A percentile compares a stretch with the other conserved stretches of the same genome.
Evolutionary conservation across 495 filamentous ascomycete genomes (phyloP).

Genomic region (Chaetomium tenue): DNA sequence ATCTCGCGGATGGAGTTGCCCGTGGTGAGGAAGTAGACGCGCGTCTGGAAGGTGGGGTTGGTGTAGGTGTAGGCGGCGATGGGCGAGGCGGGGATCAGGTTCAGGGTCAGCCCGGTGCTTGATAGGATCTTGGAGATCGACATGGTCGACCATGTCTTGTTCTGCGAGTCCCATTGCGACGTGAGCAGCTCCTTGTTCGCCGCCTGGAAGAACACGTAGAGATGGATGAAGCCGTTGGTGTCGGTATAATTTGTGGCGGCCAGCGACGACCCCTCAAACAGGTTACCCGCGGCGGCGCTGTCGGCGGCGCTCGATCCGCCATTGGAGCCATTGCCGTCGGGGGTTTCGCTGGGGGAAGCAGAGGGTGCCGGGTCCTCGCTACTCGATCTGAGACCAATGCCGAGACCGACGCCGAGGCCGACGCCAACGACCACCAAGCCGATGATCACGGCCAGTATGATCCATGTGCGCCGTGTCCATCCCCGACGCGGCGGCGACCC

Average conservation of each 20-base stretch:
- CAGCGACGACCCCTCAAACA: neutral
- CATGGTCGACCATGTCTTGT: neutral
- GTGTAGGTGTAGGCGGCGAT: conserved; percentile 1
- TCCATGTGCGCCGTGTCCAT: neutral
- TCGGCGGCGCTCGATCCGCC: neutral
- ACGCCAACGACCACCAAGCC: neutral
- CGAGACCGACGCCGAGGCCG: neutral
- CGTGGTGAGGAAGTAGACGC: conserved; percentile 3
- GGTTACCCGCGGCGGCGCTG: neutral
- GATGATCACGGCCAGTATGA: neutral
- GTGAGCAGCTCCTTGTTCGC: neutral
- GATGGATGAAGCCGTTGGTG: neutral
- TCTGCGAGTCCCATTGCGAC: conserved; percentile 2
- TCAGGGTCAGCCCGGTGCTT: neutral
- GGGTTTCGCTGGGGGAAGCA: neutral
- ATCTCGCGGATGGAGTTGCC: conserved; percentile 1
- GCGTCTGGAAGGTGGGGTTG: conserved; percentile 4
- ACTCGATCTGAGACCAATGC: neutral
- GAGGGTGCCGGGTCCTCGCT: neutral
- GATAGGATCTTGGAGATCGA: neutral
- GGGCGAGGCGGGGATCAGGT: neutral
- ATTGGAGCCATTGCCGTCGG: neutral
- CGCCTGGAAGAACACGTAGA: conserved; percentile 8
- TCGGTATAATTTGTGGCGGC: neutral
- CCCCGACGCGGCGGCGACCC: neutral